These are phyloP conservation scores for Auricularia sp. DNA, from an alignment of 768 basidiomycete genomes.

Conservation along the genomic window DNA sequence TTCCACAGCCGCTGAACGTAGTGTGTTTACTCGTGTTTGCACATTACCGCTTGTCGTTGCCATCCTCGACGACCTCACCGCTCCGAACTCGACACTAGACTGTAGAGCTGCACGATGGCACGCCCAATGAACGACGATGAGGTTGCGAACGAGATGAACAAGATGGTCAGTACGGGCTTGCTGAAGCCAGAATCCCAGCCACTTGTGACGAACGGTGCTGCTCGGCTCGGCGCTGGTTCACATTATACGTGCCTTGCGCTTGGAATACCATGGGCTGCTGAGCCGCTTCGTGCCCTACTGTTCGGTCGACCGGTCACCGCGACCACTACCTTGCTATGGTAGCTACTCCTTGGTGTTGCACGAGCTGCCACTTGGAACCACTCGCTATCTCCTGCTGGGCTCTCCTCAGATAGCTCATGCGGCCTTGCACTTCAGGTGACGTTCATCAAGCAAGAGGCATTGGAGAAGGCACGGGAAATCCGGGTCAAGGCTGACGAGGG, in stretches of 20 bases:
- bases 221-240: too few species aligned
- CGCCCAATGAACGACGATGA: conserved; percentile 88
- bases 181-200: not conserved
- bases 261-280: too few species aligned
- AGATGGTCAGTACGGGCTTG: conserved; percentile 62
- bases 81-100: not conserved
- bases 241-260: too few species aligned
- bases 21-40: too few species aligned
- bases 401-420: not conserved
- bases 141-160: conserved; percentile 94
- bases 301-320: too few species aligned
- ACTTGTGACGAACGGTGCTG: not conserved
- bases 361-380: too few species aligned
- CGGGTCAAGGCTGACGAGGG: conserved; percentile 89
- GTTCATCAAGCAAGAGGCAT: conserved; percentile 97
- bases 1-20: too few species aligned
- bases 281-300: too few species aligned
- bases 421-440: conserved; percentile 50
- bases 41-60: too few species aligned
- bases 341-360: too few species aligned
- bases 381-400: not conserved
- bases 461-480: conserved; percentile 96
- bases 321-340: too few species aligned
- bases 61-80: not conserved
- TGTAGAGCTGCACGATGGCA: conserved; percentile 43